Evolutionary conservation across 1,284 basidiomycete genomes (phyloP).

Genomic region (Leucoagaricus sp.): DNA sequence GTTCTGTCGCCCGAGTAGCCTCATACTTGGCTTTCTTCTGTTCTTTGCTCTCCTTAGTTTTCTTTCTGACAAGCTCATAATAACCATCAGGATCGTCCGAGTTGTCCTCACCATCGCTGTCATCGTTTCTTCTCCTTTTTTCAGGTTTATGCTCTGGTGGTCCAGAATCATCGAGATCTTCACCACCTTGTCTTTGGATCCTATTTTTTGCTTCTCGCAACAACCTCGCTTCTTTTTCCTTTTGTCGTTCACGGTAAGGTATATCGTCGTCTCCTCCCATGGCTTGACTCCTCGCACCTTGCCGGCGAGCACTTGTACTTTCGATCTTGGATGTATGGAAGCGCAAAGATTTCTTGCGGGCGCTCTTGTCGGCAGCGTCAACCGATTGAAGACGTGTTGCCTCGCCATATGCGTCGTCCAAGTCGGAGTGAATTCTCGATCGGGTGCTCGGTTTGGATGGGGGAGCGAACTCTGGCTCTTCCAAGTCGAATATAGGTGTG

Average conservation of each 20-base stretch:
- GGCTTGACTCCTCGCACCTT: slow-evolving; percentile 65
- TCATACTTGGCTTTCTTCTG: slow-evolving; percentile 85
- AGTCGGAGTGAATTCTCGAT: slow-evolving; percentile 26
- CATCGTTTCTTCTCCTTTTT: slow-evolving; percentile 48
- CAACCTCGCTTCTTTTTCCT: slow-evolving; percentile 54
- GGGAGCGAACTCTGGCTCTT: slow-evolving; percentile 66
- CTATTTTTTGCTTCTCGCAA: slow-evolving; percentile 51
- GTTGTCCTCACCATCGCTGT: slow-evolving; percentile 45
- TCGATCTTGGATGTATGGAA: slow-evolving; percentile 89
- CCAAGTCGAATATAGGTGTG: slow-evolving; percentile 63
- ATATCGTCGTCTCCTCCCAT: slow-evolving; percentile 88
- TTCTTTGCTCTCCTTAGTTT: slow-evolving; percentile 71
- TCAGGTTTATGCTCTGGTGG: slow-evolving; percentile 37
- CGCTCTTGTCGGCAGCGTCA: slow-evolving; percentile 82
- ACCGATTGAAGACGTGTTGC: slow-evolving; percentile 63
- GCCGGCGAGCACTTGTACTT: slow-evolving; percentile 67
- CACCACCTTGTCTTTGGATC: slow-evolving; percentile 54
- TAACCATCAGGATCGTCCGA: slow-evolving; percentile 66
- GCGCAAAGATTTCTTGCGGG: slow-evolving; percentile 76
- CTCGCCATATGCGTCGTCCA: slow-evolving; percentile 75
- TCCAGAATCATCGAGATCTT: slow-evolving; percentile 65
- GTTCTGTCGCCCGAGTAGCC: slow-evolving; percentile 34
- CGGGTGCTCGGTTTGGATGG: slow-evolving; percentile 32
- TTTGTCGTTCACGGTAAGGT: slow-evolving; percentile 73
- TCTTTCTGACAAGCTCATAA: slow-evolving; percentile 84